These are phyloP conservation scores for Artemisia annua DNA, from an alignment of 129 eudicot species.

Conservation along the genomic window DNA sequence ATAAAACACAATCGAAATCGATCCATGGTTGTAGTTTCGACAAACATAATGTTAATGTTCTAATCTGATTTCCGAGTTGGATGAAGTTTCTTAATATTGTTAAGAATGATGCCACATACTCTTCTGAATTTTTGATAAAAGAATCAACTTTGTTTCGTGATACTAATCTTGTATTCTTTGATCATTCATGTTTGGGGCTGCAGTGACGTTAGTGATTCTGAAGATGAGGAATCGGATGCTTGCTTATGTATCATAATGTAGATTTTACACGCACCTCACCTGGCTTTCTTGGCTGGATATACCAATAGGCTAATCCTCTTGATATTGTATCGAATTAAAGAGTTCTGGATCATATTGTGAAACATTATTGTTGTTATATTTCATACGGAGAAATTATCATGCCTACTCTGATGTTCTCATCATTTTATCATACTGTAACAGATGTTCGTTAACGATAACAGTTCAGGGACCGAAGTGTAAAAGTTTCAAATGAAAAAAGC, in stretches of 20 bases:
- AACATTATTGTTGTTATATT: slow-evolving; percentile 17
- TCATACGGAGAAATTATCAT: slow-evolving; percentile 7
- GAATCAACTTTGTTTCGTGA: slow-evolving; percentile 14
- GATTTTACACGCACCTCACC: slow-evolving; percentile 23
- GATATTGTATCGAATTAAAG: slow-evolving; percentile 13
- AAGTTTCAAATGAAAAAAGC: too few relatives aligned
- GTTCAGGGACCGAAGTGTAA: neutral
- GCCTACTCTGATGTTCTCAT: neutral
- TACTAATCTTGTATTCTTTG: slow-evolving; percentile 23
- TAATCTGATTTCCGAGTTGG: too few relatives aligned
- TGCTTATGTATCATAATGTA: slow-evolving; percentile 60
- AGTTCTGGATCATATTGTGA: slow-evolving; percentile 17
- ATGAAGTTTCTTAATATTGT: neutral
- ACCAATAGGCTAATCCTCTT: slow-evolving; percentile 18
- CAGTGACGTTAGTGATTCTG: slow-evolving; percentile 59
- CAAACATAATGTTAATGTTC: neutral
- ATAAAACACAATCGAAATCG: too few relatives aligned
- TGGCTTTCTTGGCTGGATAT: slow-evolving; percentile 20
- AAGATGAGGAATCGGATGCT: slow-evolving; percentile 52
- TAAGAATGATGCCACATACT: neutral
- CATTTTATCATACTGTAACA: too few relatives aligned
- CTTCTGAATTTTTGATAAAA: slow-evolving; percentile 5
- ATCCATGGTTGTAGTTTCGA: too few relatives aligned
- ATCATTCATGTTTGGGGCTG: slow-evolving; percentile 19
- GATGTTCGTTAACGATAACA: neutral